Base-by-base conservation (phyloP, 306 rosid species). In the Datisca glomerata region DNA sequence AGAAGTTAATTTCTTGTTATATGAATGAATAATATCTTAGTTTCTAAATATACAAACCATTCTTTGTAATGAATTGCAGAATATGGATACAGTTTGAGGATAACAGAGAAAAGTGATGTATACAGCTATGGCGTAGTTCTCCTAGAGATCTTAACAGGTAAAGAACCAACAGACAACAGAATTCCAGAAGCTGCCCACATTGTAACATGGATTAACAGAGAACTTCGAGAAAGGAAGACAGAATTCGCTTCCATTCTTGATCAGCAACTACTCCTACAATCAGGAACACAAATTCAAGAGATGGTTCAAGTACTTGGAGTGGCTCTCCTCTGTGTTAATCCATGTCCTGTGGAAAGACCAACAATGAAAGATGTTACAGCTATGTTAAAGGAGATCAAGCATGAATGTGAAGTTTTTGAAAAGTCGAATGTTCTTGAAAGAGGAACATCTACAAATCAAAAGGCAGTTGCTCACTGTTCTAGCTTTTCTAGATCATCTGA, bases 231-330 rank as follows among this genome's bases (percentile, higher is more conserved):
- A 45, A 71, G 64, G 41, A 79, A 35, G 57, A 65, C 53, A 36
- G 94, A 76, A 19, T 66, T 66, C 41, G 35, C 78, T 31, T 52
- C 78, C 3, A 67, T 87, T 51, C 76, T 87, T 35, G 96, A 87
- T 45, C 93, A 71, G 62, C 80, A 82, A 37, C 56, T 87, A 47
- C 53, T 79, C 13, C 25, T 69, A 53, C 71, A 68, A 33, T 82
- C 80, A 24, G 96, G 96, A 50, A 79, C 87, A n/a, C 72, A 78
- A 53, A 82, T 66, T n/a, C 79, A 59, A 18, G 89, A 87, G 66
- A 87, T 87, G 94, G 72, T 87, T 65, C 96, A 87, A 64, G 94
- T 82, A 23, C 77, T 83, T 18, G 95, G 95, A 19, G 91, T 89
- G 53, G 91, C 97, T 61, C 75, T 83, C 49, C 78, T 89, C 5